phyloP scores from a whole-genome alignment of 208 protist species.

The Tetramitus jugosus region DNA sequence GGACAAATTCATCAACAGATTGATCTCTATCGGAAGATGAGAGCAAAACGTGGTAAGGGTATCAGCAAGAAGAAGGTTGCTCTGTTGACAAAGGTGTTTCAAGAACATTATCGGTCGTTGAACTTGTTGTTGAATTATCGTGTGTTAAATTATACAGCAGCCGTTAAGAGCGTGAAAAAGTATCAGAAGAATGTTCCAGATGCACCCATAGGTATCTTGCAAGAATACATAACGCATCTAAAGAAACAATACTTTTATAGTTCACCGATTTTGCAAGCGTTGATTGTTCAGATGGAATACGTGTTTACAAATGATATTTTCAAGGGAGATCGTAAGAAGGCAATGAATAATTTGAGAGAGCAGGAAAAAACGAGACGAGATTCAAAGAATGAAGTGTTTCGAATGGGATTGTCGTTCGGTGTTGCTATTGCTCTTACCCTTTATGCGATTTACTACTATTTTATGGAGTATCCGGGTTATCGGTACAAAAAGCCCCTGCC shows the following conservation, averaged over 20 bases:
- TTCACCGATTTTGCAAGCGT: neutral
- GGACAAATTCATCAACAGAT: neutral
- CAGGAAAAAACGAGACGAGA: neutral
- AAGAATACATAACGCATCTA: no score
- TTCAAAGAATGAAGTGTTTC: neutral
- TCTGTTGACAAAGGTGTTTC: neutral
- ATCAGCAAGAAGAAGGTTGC: neutral
- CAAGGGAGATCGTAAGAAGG: neutral
- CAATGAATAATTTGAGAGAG: neutral
- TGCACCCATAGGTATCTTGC: neutral
- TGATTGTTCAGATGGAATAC: neutral
- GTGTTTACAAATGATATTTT: neutral
- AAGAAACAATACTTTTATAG: neutral
- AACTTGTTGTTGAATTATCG: neutral
- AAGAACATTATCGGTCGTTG: neutral
- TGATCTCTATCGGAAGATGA: neutral
- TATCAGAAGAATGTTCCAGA: neutral
- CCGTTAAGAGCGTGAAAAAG: neutral
- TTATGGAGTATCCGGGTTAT: neutral
- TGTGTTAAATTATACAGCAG: neutral
- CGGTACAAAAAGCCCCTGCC: neutral
- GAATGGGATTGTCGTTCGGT: neutral
- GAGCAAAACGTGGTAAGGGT: neutral
- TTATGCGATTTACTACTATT: neutral
- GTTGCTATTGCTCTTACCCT: neutral